Percentiles rank a stretch among this genome's conserved stretches.
phyloP scores from a whole-genome alignment of 176 grass and related monocot genomes.

The Phyllostachys edulis region DNA sequence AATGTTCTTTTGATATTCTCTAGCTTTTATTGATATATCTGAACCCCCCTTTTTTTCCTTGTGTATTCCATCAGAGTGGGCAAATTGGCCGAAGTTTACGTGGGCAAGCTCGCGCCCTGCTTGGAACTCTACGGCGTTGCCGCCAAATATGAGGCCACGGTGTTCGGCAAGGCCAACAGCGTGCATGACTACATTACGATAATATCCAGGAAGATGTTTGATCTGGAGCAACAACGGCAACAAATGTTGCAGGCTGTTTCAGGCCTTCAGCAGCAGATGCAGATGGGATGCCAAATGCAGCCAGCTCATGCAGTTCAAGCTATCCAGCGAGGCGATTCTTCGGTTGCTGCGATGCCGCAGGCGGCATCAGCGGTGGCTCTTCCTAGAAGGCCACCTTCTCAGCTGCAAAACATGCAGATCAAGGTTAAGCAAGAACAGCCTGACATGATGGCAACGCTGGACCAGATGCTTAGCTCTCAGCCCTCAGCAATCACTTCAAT shows the following conservation, averaged over 20 bases:
- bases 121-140: background rate
- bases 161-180: background rate
- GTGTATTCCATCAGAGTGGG: background rate
- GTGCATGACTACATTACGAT: background rate
- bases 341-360: background rate
- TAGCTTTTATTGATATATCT: background rate
- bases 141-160: background rate
- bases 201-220: background rate
- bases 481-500: background rate
- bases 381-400: background rate
- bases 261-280: background rate
- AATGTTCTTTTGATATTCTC: background rate
- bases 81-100: background rate
- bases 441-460: no score
- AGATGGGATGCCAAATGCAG: background rate
- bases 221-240: background rate
- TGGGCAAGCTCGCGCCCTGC: background rate
- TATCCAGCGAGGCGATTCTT: background rate
- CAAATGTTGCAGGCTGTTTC: background rate
- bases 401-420: background rate
- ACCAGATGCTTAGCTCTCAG: no score
- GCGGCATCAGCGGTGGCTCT: background rate
- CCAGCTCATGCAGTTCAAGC: background rate
- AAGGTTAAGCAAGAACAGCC: background rate
- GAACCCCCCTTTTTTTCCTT: background rate